These are phyloP conservation scores for Begonia masoniana DNA, from an alignment of 306 rosid species.

Conservation along the genomic window DNA sequence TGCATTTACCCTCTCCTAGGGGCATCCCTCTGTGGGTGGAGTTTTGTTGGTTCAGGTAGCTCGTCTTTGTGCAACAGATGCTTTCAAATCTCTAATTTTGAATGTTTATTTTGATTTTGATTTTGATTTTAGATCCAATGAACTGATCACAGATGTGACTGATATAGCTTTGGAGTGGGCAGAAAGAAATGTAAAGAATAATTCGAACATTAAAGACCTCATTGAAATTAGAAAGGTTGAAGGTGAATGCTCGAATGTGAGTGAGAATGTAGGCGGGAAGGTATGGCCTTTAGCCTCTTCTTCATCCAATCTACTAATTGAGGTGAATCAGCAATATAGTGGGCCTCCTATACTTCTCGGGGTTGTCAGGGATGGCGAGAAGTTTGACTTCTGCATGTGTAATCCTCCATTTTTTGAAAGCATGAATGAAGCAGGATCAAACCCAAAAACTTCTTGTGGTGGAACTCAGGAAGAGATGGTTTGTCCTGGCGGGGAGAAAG, in stretches of 20 bases:
- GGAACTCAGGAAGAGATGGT: constrained; percentile 75
- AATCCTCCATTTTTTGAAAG: constrained; percentile 88
- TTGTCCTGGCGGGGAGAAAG: constrained; percentile 83
- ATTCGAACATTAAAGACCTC: constrained; percentile 49
- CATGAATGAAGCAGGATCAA: constrained; percentile 75
- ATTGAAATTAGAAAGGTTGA: constrained; percentile 75
- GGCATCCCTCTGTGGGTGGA: constrained; percentile 76
- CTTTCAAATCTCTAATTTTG: constrained; percentile 1
- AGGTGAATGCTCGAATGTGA: constrained; percentile 15
- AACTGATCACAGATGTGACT: constrained; percentile 52
- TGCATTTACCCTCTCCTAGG: constrained; percentile 96
- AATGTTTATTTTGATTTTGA: constrained; percentile 1
- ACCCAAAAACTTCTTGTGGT: constrained; percentile 83
- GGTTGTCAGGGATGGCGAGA: constrained; percentile 59
- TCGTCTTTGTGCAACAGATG: background rate
- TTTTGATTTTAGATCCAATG: constrained; percentile 3
- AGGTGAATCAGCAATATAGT: constrained; percentile 21
- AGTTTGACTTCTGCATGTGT: constrained; percentile 94
- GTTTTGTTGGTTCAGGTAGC: constrained; percentile 79
- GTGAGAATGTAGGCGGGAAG: background rate
- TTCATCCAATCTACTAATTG: constrained; percentile 18
- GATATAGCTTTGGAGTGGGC: constrained; percentile 93
- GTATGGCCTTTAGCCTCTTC: constrained; percentile 10
- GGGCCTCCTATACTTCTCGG: constrained; percentile 74
- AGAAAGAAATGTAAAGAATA: constrained; percentile 40